phyloP scores from a whole-genome alignment of 371 early-diverging fungal genomes.

The Haplosporangium sp. region DNA sequence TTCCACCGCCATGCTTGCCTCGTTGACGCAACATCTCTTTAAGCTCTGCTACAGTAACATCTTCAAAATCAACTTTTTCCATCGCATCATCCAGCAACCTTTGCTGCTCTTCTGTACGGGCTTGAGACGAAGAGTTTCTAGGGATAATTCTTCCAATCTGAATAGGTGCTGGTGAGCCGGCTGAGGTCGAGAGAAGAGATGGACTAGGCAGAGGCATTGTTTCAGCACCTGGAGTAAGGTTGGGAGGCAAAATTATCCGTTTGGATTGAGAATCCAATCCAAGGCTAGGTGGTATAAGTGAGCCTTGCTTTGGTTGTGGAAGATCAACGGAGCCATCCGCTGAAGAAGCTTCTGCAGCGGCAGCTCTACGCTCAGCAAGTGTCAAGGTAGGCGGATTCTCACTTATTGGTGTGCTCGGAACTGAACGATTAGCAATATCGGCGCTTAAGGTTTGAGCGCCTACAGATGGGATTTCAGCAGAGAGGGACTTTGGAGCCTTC shows the following conservation, averaged over 20 bases:
- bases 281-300: conserved; percentile 44
- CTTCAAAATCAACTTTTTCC: conserved; percentile 75
- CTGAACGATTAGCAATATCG: conserved; percentile 3
- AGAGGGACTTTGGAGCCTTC: conserved; percentile 11
- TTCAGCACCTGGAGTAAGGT: conserved; percentile 36
- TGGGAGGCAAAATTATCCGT: conserved; percentile 26
- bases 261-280: conserved; percentile 34
- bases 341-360: conserved; percentile 5
- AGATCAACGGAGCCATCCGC: conserved; percentile 3
- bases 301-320: conserved; percentile 5
- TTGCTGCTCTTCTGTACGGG: conserved; percentile 64
- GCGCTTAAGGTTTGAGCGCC: conserved; percentile 11
- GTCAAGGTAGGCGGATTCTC: conserved; percentile 28
- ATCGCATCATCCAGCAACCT: conserved; percentile 73
- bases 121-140: conserved; percentile 47
- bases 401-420: conserved; percentile 20
- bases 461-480: conserved; percentile 15
- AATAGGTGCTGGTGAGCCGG: conserved; percentile 44
- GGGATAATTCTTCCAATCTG: conserved; percentile 49
- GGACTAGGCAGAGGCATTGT: conserved; percentile 31
- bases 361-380: conserved; percentile 41
- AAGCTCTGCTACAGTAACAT: conserved; percentile 81
- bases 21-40: conserved; percentile 81
- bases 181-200: conserved; percentile 34
- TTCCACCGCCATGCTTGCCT: conserved; percentile 78